Conservation (phyloP, 257 asterid species). For the Nicotiana sylvestris region DNA sequence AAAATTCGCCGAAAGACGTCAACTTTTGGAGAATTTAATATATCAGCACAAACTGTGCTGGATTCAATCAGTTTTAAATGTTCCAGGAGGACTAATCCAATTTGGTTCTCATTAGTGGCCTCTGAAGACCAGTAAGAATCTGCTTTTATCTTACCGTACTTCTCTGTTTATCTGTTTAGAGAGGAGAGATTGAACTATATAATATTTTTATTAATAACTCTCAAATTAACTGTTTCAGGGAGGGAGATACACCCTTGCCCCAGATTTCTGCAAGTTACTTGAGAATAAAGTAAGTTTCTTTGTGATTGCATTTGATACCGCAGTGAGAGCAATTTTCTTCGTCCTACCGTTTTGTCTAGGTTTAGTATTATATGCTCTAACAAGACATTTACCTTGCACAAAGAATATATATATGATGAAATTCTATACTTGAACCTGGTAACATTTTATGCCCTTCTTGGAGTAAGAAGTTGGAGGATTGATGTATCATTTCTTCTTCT, state of each 20-base stretch:
- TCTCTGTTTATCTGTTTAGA: conserved; percentile 4
- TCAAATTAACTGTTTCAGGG: conserved; percentile 46
- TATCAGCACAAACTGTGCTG: conserved; percentile 65
- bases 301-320: neutral
- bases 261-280: conserved; percentile 83
- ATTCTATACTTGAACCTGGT: neutral
- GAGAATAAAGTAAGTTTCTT: conserved; percentile 69
- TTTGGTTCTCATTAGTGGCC: conserved; percentile 90
- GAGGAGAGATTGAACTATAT: neutral
- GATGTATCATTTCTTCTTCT: neutral
- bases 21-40: conserved; percentile 47
- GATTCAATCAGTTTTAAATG: conserved; percentile 47
- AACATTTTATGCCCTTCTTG: neutral
- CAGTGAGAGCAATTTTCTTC: neutral
- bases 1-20: conserved; percentile 61
- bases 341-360: neutral
- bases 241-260: conserved; percentile 65
- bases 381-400: neutral
- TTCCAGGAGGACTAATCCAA: conserved; percentile 54
- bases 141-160: conserved; percentile 5
- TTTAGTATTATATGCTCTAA: neutral
- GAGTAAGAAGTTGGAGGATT: neutral
- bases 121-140: conserved; percentile 67
- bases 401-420: neutral
- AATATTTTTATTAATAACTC: conserved; percentile 16